Evolutionary conservation across 2,329 filamentous ascomycete species (phyloP).

Genomic region (Xylariaceae sp.): DNA sequence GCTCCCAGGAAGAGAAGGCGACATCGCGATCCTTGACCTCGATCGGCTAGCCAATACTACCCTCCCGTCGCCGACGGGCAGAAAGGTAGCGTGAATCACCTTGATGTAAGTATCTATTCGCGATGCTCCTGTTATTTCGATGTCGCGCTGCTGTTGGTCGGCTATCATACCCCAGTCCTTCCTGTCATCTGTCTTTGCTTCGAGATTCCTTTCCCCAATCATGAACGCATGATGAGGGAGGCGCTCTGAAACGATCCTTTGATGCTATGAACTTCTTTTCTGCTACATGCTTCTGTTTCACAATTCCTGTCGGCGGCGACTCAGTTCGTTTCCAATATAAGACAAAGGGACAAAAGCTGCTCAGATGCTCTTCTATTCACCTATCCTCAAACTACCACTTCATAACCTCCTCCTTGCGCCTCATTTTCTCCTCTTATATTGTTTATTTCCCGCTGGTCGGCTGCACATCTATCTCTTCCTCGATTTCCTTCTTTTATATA

Average conservation of each 20-base stretch:
- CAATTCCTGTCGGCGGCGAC: constrained; percentile 23
- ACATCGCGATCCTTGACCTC: neutral
- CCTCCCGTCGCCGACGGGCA: neutral
- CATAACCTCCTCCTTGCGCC: neutral
- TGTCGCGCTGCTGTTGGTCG: neutral
- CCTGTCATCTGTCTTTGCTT: constrained; percentile 21
- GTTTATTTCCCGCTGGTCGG: neutral
- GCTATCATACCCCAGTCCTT: neutral
- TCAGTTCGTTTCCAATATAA: constrained; percentile 6
- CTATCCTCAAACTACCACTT: neutral
- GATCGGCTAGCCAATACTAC: neutral
- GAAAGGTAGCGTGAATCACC: neutral
- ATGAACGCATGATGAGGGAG: neutral
- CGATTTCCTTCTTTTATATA: neutral
- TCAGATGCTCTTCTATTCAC: constrained; percentile 6
- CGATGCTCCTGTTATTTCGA: neutral
- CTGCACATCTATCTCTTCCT: neutral
- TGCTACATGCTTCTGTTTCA: constrained; percentile 6
- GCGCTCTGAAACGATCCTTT: constrained; percentile 4
- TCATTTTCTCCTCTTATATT: neutral
- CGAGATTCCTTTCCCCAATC: neutral
- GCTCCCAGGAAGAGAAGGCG: neutral
- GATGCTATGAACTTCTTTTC: neutral
- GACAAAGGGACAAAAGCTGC: constrained; percentile 6
- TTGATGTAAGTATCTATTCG: constrained; percentile 7